Evolutionary conservation across 2,329 filamentous ascomycete genomes (phyloP).

Genomic region (Thermomyces lanuginosus): DNA sequence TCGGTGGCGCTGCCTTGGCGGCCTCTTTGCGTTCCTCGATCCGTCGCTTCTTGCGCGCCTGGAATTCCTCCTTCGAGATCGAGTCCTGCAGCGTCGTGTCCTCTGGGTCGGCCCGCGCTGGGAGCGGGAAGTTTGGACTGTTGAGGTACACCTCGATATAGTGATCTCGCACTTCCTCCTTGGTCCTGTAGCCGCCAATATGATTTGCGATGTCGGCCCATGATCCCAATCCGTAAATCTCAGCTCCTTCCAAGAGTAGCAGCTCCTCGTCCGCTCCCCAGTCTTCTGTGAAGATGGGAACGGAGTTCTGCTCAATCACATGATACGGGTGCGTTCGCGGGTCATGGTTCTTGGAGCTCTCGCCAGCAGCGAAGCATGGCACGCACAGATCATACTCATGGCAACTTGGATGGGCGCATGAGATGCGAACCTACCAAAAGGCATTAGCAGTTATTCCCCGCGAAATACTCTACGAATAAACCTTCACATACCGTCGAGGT

Average conservation of each 20-base stretch:
- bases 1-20: conserved; percentile 64
- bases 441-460: conserved; percentile 1
- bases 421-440: conserved; percentile 65
- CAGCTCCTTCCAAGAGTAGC: conserved; percentile 79
- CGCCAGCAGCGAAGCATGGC: conserved; percentile 74
- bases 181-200: conserved; percentile 84
- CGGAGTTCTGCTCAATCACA: conserved; percentile 96
- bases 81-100: conserved; percentile 64
- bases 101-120: conserved; percentile 66
- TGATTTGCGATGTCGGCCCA: conserved; percentile 98
- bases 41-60: conserved; percentile 75
- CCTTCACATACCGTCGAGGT: conserved; percentile 81
- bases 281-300: conserved; percentile 84
- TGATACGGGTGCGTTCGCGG: conserved; percentile 74
- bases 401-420: conserved; percentile 69
- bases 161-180: conserved; percentile 90
- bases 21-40: conserved; percentile 85
- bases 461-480: background rate
- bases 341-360: conserved; percentile 67
- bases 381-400: conserved; percentile 96
- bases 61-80: conserved; percentile 82
- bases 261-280: conserved; percentile 97
- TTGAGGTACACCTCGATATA: conserved; percentile 80
- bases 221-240: conserved; percentile 89
- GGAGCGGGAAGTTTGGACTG: conserved; percentile 69